Conservation (phyloP, 495 filamentous ascomycete species). For the Aspergillus baeticus region DNA sequence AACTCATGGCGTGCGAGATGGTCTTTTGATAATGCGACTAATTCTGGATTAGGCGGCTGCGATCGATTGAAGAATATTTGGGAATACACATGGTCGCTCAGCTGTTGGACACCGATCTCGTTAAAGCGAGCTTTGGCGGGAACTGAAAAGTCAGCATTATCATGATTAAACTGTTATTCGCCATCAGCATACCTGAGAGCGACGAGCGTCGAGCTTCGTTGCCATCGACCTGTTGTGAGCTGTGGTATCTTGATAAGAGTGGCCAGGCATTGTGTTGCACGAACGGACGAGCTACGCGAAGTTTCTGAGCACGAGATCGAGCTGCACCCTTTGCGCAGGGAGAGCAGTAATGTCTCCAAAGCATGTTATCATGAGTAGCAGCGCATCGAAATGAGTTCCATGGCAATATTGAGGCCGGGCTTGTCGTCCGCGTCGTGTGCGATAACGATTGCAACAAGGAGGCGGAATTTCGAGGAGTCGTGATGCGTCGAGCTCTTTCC, state of each 20-base stretch:
- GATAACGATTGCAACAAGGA: neutral
- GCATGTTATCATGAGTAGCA: slow-evolving; percentile 15
- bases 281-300: slow-evolving; percentile 21
- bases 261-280: slow-evolving; percentile 20
- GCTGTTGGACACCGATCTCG: slow-evolving; percentile 89
- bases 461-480: slow-evolving; percentile 1
- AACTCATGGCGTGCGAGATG: slow-evolving; percentile 87
- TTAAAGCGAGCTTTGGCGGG: slow-evolving; percentile 70
- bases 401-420: slow-evolving; percentile 22
- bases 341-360: slow-evolving; percentile 31
- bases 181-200: slow-evolving; percentile 36
- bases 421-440: slow-evolving; percentile 16
- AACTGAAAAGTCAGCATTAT: slow-evolving; percentile 42
- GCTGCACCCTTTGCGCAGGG: slow-evolving; percentile 37
- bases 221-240: slow-evolving; percentile 29
- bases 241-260: slow-evolving; percentile 19
- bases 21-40: slow-evolving; percentile 74
- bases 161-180: neutral
- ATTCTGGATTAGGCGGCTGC: slow-evolving; percentile 59
- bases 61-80: slow-evolving; percentile 74
- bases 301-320: slow-evolving; percentile 29
- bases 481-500: slow-evolving; percentile 13
- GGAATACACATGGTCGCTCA: slow-evolving; percentile 75
- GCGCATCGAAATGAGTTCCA: slow-evolving; percentile 10
- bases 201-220: slow-evolving; percentile 13